Evolutionary conservation across 83 land plant species (phyloP).

Genomic region (Picea engelmannii): DNA sequence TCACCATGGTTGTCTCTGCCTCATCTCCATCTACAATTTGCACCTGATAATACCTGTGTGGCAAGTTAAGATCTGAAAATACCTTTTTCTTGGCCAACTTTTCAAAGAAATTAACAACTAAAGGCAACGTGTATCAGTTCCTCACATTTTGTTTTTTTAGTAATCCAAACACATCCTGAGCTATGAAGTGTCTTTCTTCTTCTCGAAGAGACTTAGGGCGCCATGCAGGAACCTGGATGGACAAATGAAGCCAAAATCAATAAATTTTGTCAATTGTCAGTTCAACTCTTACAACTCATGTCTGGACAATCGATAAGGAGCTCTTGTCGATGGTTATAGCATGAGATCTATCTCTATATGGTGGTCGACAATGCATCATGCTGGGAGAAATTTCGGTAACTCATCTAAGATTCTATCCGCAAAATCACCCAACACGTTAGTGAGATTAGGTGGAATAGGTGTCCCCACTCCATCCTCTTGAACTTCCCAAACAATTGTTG

Average conservation of each 20-base stretch:
- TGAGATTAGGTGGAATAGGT: too few relatives aligned
- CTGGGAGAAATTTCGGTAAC: background rate
- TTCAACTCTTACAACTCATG: background rate
- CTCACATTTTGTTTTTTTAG: background rate
- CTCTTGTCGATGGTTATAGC: background rate
- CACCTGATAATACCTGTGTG: background rate
- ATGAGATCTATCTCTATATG: background rate
- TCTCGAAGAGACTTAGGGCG: background rate
- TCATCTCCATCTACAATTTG: background rate
- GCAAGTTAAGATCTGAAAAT: background rate
- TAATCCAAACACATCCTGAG: background rate
- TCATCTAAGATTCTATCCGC: background rate
- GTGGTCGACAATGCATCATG: background rate
- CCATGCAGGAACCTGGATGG: background rate
- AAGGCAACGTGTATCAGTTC: background rate
- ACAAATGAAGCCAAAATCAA: background rate
- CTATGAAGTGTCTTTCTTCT: background rate
- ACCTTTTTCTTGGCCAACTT: background rate
- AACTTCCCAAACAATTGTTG: too few relatives aligned
- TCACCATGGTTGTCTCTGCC: too few relatives aligned
- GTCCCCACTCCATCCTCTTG: too few relatives aligned
- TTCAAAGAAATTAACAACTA: background rate
- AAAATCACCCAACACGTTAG: too few relatives aligned
- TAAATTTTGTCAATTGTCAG: background rate
- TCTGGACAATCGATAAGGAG: background rate